These are phyloP conservation scores for Chenopodium suecicum DNA, from an alignment of 148 eudicot species.

Conservation along the genomic window DNA sequence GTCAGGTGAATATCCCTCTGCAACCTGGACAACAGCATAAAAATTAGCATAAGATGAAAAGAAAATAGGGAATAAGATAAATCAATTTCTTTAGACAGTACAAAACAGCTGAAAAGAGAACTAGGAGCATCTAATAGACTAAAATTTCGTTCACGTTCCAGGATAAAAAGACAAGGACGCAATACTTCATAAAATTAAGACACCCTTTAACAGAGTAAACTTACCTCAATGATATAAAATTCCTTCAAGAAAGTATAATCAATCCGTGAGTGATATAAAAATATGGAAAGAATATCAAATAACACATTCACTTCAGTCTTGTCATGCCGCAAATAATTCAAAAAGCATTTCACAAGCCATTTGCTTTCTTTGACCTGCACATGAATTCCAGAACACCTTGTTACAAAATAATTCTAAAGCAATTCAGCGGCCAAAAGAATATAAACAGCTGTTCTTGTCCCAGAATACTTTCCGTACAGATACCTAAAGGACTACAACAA, in stretches of 20 bases:
- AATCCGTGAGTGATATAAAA: slow-evolving; percentile 75
- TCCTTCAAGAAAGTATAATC: slow-evolving; percentile 96
- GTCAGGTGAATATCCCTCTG: slow-evolving; percentile 85
- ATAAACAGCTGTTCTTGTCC: neutral
- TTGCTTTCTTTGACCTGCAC: slow-evolving; percentile 99
- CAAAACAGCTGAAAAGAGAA: neutral
- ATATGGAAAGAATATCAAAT: slow-evolving; percentile 89
- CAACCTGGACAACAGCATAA: slow-evolving; percentile 53
- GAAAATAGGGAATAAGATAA: neutral
- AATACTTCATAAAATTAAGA: neutral
- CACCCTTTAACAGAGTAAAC: slow-evolving; percentile 7
- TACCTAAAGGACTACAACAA: neutral
- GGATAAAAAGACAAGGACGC: neutral
- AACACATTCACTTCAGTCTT: slow-evolving; percentile 85
- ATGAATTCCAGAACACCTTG: neutral
- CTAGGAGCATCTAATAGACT: neutral
- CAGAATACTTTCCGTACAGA: neutral
- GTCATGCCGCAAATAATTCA: slow-evolving; percentile 94
- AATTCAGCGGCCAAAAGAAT: neutral
- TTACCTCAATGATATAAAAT: slow-evolving; percentile 92
- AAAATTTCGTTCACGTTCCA: no score
- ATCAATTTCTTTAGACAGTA: neutral
- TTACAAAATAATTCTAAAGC: neutral
- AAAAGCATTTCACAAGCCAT: slow-evolving; percentile 98
- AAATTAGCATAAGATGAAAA: neutral